phyloP scores from a whole-genome alignment of 1,139 yeast species.

The Hansenula sp. region DNA sequence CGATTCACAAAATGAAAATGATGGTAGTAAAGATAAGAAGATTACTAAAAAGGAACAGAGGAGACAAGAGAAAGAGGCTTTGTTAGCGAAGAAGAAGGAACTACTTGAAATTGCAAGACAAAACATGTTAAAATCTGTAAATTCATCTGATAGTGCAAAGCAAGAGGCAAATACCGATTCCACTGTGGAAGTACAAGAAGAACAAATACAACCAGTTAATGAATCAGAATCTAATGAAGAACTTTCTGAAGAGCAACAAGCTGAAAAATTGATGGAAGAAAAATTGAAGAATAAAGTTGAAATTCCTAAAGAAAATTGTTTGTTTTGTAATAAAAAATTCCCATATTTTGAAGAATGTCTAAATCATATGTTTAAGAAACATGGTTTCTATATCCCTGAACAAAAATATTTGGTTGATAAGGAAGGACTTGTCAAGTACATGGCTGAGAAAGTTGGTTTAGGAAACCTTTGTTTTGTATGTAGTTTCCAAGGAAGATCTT shows the following conservation, averaged over 20 bases:
- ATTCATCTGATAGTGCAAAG: slow-evolving; percentile 7
- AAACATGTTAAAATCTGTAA: slow-evolving; percentile 38
- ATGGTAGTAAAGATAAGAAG: slow-evolving; percentile 41
- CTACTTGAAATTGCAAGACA: slow-evolving; percentile 57
- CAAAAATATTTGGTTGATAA: slow-evolving; percentile 61
- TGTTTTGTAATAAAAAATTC: slow-evolving; percentile 62
- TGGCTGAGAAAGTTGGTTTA: slow-evolving; percentile 87
- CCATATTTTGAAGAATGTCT: slow-evolving; percentile 55
- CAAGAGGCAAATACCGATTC: slow-evolving; percentile 12
- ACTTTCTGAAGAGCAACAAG: slow-evolving; percentile 39
- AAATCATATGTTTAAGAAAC: slow-evolving; percentile 69
- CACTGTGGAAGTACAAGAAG: slow-evolving; percentile 11
- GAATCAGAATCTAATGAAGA: slow-evolving; percentile 29
- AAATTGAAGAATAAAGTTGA: slow-evolving; percentile 60
- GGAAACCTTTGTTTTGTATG: slow-evolving; percentile 90
- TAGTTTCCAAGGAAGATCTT: slow-evolving; percentile 75
- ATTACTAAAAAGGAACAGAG: slow-evolving; percentile 60
- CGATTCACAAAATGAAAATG: slow-evolving; percentile 32
- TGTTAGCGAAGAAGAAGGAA: slow-evolving; percentile 57
- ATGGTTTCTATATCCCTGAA: slow-evolving; percentile 89
- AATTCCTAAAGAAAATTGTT: slow-evolving; percentile 69
- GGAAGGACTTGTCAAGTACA: slow-evolving; percentile 69
- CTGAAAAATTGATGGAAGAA: slow-evolving; percentile 49
- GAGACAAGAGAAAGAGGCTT: slow-evolving; percentile 59
- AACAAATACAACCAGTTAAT: slow-evolving; percentile 10